Evolutionary conservation across 768 basidiomycete genomes (phyloP), one percentile per base, ranked within the genome.

Genomic region (Tricholomella constricta): DNA sequence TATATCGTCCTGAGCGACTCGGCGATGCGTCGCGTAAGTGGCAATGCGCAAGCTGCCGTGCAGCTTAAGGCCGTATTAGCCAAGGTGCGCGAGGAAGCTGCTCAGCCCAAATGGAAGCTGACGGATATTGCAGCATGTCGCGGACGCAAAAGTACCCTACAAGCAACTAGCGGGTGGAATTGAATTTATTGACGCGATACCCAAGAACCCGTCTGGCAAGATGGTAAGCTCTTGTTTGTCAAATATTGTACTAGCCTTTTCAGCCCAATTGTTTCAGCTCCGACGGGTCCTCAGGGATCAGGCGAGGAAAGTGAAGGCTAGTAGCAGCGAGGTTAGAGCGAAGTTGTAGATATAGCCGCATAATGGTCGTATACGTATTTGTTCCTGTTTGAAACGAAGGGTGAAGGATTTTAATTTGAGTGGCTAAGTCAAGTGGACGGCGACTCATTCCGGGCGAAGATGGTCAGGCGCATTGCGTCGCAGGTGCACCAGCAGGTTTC

Each of bases 401-500:
- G 23, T 36, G 32, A 38, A 40, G 40, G 27, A 47, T 47, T 22
- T 27, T 29, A 49, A 41, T 41, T 49, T 41, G 26, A 48, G 6
- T 42, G n/a, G n/a, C n/a, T 19, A 23, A 23, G 6, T 23, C n/a
- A 10, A 2, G 12, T 42, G 5, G 41, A 14, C 1, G 23, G 25
- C 8, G 25, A 26, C n/a, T 27, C 25, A n/a, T 43, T 43, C 42
- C 26, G 26, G 25, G 15, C 37, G 38, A 56, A 44, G 27, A 91
- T 91, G 90, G 86, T 86, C 32, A 83, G 91, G 54, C 78, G 89
- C 62, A 80, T 95, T 62, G 88, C 94, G 29, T 83, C 82, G 54
- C 91, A 96, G 67, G 94, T 96, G 20, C 94, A 94, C 73, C 84
- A 89, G 70, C 86, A 91, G 52, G 87, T 88, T 41, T 85, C 90